A percentile compares a stretch with the other conserved stretches of the same genome.
These are phyloP conservation scores for Aethionema arabicum DNA, from an alignment of 345 rosid genomes.

Conservation along the genomic window DNA sequence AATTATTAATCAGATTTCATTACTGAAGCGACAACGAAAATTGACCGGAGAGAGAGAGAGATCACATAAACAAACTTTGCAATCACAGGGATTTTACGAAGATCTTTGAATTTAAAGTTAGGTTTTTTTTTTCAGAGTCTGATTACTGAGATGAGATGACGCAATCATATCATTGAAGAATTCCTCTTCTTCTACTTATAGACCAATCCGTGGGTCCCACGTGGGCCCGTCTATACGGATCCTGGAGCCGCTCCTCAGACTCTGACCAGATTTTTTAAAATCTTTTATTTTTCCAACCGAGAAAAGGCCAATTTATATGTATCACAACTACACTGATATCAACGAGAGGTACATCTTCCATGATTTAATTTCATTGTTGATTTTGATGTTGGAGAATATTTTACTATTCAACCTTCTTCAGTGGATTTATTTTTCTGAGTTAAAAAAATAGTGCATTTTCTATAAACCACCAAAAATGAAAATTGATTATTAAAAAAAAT, in stretches of 20 bases:
- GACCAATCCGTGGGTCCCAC: slow-evolving; percentile 26
- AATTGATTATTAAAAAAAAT: too few species aligned
- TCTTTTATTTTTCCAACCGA: slow-evolving; percentile 6
- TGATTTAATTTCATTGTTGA: background rate
- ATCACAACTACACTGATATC: background rate
- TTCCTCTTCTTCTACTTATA: slow-evolving; percentile 17
- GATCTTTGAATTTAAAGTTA: slow-evolving; percentile 8
- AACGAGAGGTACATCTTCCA: slow-evolving; percentile 9
- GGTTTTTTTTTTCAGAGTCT: slow-evolving; percentile 1
- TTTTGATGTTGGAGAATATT: too few species aligned
- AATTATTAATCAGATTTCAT: background rate
- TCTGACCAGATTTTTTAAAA: slow-evolving; percentile 21
- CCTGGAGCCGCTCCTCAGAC: slow-evolving; percentile 30
- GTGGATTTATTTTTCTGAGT: too few species aligned
- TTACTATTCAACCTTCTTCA: too few species aligned
- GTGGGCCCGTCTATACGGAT: slow-evolving; percentile 31
- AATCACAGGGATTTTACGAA: slow-evolving; percentile 20
- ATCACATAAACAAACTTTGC: slow-evolving; percentile 17
- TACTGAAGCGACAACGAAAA: background rate
- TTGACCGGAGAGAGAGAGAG: slow-evolving; percentile 17
- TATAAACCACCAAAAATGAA: too few species aligned
- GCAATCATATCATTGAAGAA: slow-evolving; percentile 32
- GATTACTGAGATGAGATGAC: slow-evolving; percentile 32
- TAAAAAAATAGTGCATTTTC: too few species aligned
- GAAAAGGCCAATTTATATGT: background rate